Percentiles rank a stretch among this genome's conserved stretches.
Evolutionary conservation across 345 rosid species (phyloP).

Genomic region (Iberis pinnata): DNA sequence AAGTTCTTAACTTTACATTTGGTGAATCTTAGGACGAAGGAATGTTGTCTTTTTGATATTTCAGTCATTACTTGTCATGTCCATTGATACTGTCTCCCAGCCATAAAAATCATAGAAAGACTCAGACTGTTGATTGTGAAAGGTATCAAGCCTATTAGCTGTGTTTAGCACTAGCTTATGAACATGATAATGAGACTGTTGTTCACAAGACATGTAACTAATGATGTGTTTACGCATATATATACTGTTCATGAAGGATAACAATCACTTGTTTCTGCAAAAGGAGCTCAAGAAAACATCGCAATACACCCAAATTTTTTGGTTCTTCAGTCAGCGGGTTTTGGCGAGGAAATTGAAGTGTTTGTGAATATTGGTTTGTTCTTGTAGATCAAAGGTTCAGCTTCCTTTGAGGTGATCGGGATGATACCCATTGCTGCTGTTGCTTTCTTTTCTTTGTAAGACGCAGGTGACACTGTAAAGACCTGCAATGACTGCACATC

Average conservation of each 20-base stretch:
- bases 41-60: background rate
- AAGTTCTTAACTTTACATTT: background rate
- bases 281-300: conserved; percentile 9
- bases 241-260: background rate
- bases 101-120: conserved; percentile 2
- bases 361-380: conserved; percentile 37
- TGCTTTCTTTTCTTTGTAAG: conserved; percentile 54
- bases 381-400: conserved; percentile 56
- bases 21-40: background rate
- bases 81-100: conserved; percentile 5
- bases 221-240: background rate
- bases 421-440: conserved; percentile 14
- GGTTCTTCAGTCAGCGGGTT: conserved; percentile 33
- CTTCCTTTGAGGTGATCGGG: conserved; percentile 30
- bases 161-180: background rate
- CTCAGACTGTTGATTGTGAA: conserved; percentile 26
- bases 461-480: conserved; percentile 85
- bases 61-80: background rate
- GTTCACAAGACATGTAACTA: background rate
- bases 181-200: background rate
- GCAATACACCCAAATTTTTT: background rate
- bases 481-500: conserved; percentile 67
- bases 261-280: background rate
- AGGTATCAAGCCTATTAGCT: background rate
- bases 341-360: conserved; percentile 26